Evolutionary conservation across 306 rosid species (phyloP), one percentile per base, ranked within the genome.

Genomic region (Dalbergia cochinchinensis): DNA sequence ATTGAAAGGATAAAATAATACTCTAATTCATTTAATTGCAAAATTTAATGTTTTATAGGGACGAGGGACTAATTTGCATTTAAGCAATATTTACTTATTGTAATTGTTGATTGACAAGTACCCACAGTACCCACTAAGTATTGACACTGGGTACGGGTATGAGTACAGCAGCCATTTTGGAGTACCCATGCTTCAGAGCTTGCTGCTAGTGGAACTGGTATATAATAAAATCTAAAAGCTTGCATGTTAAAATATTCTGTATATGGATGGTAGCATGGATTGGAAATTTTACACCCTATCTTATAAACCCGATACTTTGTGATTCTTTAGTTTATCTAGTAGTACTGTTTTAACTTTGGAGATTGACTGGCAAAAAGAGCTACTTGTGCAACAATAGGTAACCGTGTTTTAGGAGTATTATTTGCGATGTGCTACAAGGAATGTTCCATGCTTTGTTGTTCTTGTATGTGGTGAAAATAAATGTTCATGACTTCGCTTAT

Each of bases 401-500:
- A 20, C 53, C 55, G 65, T 82, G 71, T 60, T 69, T 44, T 69
- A 31, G 55, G 48, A 47, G 71, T 33, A 20, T 35, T 37, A 16
- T 61, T 51, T 61, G 68, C 57, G 35, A 19, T 14, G 19, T 76
- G 61, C 4, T 68, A 39, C 33, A 34, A 61, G 41, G 48, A 39
- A 31, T 39, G 31, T 72, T 16, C n/a, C 72, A 39, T 65, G 19
- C 63, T 70, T 44, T 69, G 31, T 47, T 37, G 11, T 59, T 69
- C 26, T 65, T 76, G 54, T 39, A 76, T 37, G 47, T 76, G 61
- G 57, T 80, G 50, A 47, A 65, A 63, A 75, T 41, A 37, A 65
- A 15, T 69, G 16, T 45, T 48, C n/a, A n/a, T 20, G 39, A 48
- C 35, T 76, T 73, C 69, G 39, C 71, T 53, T 61, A 60, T 71